Percentiles rank a stretch among this genome's conserved stretches.
phyloP scores from a whole-genome alignment of 2,329 filamentous ascomycete species.

The Neurospora crassa region DNA sequence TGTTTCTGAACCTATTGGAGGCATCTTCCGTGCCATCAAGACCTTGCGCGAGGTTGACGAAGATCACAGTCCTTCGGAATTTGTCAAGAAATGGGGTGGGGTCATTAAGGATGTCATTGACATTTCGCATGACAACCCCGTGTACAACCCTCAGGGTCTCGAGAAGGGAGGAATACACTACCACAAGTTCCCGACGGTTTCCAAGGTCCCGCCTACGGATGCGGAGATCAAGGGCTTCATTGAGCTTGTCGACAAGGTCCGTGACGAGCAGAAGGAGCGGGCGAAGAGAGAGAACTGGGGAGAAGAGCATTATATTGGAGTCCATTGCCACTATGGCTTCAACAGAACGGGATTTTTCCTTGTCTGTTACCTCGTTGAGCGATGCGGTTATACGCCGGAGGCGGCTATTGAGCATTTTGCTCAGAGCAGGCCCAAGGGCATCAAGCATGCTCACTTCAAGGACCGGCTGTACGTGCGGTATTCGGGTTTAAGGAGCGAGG shows the following conservation, averaged over 20 bases:
- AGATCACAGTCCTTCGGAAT: conserved; percentile 63
- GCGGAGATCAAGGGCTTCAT: conserved; percentile 46
- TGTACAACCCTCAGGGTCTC: conserved; percentile 70
- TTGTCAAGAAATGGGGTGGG: conserved; percentile 57
- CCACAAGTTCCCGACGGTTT: conserved; percentile 85
- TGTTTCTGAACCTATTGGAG: conserved; percentile 68
- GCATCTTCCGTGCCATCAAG: conserved; percentile 82
- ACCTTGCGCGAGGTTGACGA: conserved; percentile 86
- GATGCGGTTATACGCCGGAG: conserved; percentile 59
- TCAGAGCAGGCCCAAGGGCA: conserved; percentile 64
- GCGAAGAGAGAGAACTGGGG: conserved; percentile 32
- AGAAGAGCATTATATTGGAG: conserved; percentile 53
- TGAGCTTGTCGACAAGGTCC: conserved; percentile 47
- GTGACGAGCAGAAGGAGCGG: conserved; percentile 41
- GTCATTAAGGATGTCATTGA: conserved; percentile 73
- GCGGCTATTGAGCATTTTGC: conserved; percentile 75
- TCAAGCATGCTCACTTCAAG: conserved; percentile 81
- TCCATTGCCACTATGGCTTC: conserved; percentile 95
- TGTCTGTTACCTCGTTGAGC: conserved; percentile 81
- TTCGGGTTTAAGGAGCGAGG: conserved; percentile 23
- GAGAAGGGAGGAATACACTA: conserved; percentile 60
- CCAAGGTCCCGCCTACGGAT: conserved; percentile 69
- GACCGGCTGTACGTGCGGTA: conserved; percentile 78
- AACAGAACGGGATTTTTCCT: conserved; percentile 91
- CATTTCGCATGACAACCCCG: conserved; percentile 82